phyloP scores from a whole-genome alignment of 306 rosid genomes.

The Quercus alba region DNA sequence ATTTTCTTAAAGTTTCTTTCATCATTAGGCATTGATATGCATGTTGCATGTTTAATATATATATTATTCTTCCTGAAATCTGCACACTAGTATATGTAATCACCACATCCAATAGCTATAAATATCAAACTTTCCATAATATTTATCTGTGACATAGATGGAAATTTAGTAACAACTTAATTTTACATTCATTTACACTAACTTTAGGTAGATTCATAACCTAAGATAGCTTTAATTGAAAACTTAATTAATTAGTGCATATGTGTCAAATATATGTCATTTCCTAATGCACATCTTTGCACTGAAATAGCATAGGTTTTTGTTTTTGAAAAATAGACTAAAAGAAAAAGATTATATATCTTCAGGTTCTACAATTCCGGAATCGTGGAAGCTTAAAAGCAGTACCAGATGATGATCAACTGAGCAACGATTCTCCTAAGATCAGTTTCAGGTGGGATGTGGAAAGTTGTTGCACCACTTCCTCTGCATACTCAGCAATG shows the following conservation, averaged over 20 bases:
- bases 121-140: no score
- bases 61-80: no score
- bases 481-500: conserved; percentile 56
- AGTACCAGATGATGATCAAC: conserved; percentile 51
- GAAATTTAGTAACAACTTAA: no score
- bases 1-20: not conserved
- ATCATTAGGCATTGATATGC: not conserved
- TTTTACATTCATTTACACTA: no score
- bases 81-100: no score
- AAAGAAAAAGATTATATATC: conserved; percentile 9
- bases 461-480: conserved; percentile 72
- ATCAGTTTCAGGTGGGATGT: conserved; percentile 89
- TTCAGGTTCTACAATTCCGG: conserved; percentile 57
- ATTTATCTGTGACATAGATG: no score
- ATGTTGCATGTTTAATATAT: not conserved
- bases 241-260: not conserved
- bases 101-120: no score
- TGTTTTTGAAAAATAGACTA: not conserved
- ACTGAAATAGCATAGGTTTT: not conserved
- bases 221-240: not conserved
- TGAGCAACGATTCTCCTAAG: conserved; percentile 70
- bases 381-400: conserved; percentile 54
- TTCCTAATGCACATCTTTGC: not conserved
- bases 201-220: not conserved
- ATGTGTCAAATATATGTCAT: not conserved